Conservation (phyloP, 2,329 filamentous ascomycete genomes). For the Sporothrix euskadiensis region DNA sequence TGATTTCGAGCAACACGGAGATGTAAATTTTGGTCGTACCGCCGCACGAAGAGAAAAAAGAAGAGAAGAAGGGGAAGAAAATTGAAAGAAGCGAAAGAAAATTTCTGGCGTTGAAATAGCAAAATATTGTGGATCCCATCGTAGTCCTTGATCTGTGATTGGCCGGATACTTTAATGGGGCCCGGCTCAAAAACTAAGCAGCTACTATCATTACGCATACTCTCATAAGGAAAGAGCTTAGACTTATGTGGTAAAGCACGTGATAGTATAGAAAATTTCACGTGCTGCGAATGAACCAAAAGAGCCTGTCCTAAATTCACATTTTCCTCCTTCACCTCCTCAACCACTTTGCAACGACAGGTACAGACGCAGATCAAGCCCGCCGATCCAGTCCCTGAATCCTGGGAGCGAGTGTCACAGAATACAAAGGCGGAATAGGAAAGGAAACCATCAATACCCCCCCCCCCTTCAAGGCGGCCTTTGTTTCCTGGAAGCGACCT, state of each 20-base stretch:
- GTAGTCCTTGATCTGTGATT: not conserved
- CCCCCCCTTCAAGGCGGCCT: not conserved
- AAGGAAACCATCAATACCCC: not conserved
- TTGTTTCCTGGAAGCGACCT: slow-evolving; percentile 7
- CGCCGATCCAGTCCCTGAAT: not conserved
- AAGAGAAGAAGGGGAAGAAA: slow-evolving; percentile 33
- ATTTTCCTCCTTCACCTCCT: not conserved
- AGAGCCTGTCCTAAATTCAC: not conserved
- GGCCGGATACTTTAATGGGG: not conserved
- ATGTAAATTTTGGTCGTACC: slow-evolving; percentile 61
- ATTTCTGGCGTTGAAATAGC: slow-evolving; percentile 30
- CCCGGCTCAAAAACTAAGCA: not conserved
- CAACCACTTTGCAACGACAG: not conserved
- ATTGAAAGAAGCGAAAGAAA: slow-evolving; percentile 25
- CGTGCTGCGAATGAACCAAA: not conserved
- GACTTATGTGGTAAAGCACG: not conserved
- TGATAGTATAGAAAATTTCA: not conserved
- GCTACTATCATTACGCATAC: too few relatives aligned
- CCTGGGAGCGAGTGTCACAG: slow-evolving; percentile 8
- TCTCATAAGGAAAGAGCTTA: not conserved
- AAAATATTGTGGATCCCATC: not conserved
- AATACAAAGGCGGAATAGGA: not conserved
- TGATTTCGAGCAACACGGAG: slow-evolving; percentile 77
- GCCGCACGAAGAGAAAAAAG: slow-evolving; percentile 73
- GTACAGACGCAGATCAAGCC: slow-evolving; percentile 23